These are phyloP conservation scores for Erigeron philadelphicus DNA, from an alignment of 140 eudicot species.

Conservation along the genomic window DNA sequence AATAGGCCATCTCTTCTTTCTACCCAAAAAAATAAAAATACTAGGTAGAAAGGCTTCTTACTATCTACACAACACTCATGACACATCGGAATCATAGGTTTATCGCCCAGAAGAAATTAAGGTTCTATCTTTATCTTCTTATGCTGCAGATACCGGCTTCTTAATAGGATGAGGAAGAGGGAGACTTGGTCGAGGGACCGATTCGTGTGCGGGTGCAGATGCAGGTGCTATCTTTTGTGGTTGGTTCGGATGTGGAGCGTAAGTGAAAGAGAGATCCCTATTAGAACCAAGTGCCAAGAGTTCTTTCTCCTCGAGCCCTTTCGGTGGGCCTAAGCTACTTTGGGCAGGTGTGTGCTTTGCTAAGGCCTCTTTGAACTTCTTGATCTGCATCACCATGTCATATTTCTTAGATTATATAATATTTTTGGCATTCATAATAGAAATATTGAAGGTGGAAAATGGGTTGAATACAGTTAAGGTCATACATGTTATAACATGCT, in stretches of 20 bases:
- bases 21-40: slow-evolving; percentile 14
- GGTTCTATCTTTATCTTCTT: slow-evolving; percentile 24
- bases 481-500: no score
- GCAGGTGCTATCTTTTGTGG: slow-evolving; percentile 19
- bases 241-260: slow-evolving; percentile 38
- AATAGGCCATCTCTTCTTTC: slow-evolving; percentile 10
- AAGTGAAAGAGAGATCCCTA: slow-evolving; percentile 55
- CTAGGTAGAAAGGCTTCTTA: slow-evolving; percentile 16
- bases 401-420: not conserved
- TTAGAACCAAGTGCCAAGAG: slow-evolving; percentile 59
- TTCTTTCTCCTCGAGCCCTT: slow-evolving; percentile 80
- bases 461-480: no score
- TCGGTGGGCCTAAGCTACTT: slow-evolving; percentile 56
- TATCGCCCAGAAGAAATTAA: slow-evolving; percentile 33
- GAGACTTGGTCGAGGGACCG: slow-evolving; percentile 2
- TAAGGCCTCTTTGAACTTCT: slow-evolving; percentile 69
- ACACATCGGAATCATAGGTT: not conserved
- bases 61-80: slow-evolving; percentile 6
- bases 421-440: not conserved
- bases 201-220: not conserved
- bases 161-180: slow-evolving; percentile 37
- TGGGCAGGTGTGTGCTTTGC: slow-evolving; percentile 54
- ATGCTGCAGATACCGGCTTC: slow-evolving; percentile 3
- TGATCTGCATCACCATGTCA: slow-evolving; percentile 40
- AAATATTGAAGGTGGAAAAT: not conserved